Conservation (phyloP, 495 filamentous ascomycete species). For the Neurospora sp. region DNA sequence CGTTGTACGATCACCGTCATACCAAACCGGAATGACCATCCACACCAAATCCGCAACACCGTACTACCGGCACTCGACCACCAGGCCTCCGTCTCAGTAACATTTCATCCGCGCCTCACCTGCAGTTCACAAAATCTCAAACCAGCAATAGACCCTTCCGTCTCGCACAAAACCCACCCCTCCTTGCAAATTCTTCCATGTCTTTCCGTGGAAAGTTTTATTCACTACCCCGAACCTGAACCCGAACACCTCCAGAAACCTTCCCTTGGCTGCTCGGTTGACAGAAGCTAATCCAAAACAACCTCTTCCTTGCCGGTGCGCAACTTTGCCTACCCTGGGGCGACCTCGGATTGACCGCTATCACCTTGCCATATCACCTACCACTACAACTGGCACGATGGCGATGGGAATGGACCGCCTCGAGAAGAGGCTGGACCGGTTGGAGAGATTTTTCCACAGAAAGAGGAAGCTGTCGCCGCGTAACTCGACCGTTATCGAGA, state of each 20-base stretch:
- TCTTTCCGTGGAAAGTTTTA: background rate
- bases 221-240: background rate
- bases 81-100: background rate
- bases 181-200: background rate
- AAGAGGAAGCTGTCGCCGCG: conserved; percentile 10
- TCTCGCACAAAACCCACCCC: background rate
- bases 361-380: background rate
- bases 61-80: background rate
- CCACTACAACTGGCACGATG: conserved; percentile 6
- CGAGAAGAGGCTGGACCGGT: conserved; percentile 16
- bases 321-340: background rate
- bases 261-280: background rate
- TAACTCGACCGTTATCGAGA: background rate
- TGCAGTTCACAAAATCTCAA: conserved; percentile 7
- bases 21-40: conserved; percentile 2
- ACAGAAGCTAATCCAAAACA: background rate
- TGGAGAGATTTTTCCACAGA: conserved; percentile 23
- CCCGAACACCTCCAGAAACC: background rate
- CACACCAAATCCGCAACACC: background rate
- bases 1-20: conserved; percentile 6
- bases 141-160: conserved; percentile 3
- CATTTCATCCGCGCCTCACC: background rate
- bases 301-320: background rate
- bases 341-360: background rate
- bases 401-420: conserved; percentile 12